Conservation (phyloP, 306 rosid genomes). For the Coriaria nepalensis region DNA sequence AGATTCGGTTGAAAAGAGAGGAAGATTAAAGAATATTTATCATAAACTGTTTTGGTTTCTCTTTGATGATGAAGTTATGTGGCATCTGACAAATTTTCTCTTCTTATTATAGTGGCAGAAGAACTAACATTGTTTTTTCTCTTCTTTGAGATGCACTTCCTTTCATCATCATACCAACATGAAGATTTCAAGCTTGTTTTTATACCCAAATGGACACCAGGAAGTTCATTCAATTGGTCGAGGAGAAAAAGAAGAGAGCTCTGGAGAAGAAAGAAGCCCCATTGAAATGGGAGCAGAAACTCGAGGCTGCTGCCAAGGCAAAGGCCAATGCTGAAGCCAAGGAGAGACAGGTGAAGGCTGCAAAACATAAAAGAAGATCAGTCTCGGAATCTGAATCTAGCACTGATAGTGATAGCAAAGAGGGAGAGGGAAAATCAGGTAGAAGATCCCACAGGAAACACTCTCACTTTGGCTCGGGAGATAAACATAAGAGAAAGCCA, state of each 20-base stretch:
- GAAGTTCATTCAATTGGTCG: constrained; percentile 78
- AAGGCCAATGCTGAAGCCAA: constrained; percentile 68
- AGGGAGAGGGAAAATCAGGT: constrained; percentile 31
- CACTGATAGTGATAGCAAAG: constrained; percentile 32
- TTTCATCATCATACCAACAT: constrained; percentile 67
- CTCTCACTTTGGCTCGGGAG: constrained; percentile 39
- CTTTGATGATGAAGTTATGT: too few relatives aligned
- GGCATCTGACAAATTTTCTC: neutral
- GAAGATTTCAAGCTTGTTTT: constrained; percentile 72
- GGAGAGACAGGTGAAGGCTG: constrained; percentile 45
- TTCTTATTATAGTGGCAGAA: constrained; percentile 21
- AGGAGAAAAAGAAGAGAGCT: constrained; percentile 78
- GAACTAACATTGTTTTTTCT: constrained; percentile 89
- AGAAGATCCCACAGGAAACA: constrained; percentile 52
- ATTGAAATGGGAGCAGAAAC: constrained; percentile 85
- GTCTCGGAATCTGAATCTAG: constrained; percentile 31
- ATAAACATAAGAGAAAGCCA: constrained; percentile 36
- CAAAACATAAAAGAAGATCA: constrained; percentile 52
- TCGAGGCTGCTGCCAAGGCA: constrained; percentile 75
- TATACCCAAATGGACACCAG: constrained; percentile 60
- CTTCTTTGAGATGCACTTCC: constrained; percentile 99
- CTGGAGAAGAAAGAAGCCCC: constrained; percentile 96
- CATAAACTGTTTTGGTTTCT: too few relatives aligned
- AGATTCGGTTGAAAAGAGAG: too few relatives aligned
- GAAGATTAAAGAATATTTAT: too few relatives aligned